A percentile compares a stretch with the other conserved stretches of the same genome.
phyloP scores from a whole-genome alignment of 2,329 filamentous ascomycete genomes.

The Coniella lustricola region DNA sequence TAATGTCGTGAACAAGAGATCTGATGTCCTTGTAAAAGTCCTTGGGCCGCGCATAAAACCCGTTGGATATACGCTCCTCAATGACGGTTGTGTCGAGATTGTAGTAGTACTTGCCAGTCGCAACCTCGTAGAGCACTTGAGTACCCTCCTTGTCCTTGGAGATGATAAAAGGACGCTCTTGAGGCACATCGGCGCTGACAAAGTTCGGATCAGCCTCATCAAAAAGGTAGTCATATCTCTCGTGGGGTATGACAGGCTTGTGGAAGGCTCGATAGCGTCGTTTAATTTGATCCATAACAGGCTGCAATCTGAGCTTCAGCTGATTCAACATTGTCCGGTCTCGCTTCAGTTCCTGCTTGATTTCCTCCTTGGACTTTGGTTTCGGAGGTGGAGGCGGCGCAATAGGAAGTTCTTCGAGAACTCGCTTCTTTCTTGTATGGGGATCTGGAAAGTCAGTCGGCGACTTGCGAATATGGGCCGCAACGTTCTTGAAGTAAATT shows the following conservation, averaged over 20 bases:
- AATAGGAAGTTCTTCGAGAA: slow-evolving; percentile 68
- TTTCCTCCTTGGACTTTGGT: slow-evolving; percentile 67
- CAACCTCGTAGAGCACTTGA: slow-evolving; percentile 66
- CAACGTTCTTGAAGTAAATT: slow-evolving; percentile 71
- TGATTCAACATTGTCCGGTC: slow-evolving; percentile 80
- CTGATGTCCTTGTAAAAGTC: slow-evolving; percentile 88
- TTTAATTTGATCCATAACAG: slow-evolving; percentile 96
- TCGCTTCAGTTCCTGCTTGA: slow-evolving; percentile 70
- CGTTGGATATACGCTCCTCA: slow-evolving; percentile 92
- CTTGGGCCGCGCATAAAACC: slow-evolving; percentile 84
- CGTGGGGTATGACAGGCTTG: slow-evolving; percentile 67
- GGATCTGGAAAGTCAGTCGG: slow-evolving; percentile 85
- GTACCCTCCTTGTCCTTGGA: slow-evolving; percentile 73
- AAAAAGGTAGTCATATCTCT: slow-evolving; percentile 72
- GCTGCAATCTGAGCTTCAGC: slow-evolving; percentile 82
- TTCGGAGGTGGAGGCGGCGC: slow-evolving; percentile 66
- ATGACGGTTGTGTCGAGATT: slow-evolving; percentile 91
- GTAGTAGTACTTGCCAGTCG: slow-evolving; percentile 82
- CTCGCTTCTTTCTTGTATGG: slow-evolving; percentile 76
- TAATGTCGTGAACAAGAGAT: slow-evolving; percentile 76
- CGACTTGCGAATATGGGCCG: slow-evolving; percentile 69
- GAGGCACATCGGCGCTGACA: slow-evolving; percentile 53
- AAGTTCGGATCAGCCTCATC: slow-evolving; percentile 72
- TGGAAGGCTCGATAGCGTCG: slow-evolving; percentile 83
- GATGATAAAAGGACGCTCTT: slow-evolving; percentile 69